Percentiles rank a stretch among this genome's conserved stretches.
Evolutionary conservation across 179 eudicot genomes (phyloP).

Genomic region (Sideroxylon spinosum): DNA sequence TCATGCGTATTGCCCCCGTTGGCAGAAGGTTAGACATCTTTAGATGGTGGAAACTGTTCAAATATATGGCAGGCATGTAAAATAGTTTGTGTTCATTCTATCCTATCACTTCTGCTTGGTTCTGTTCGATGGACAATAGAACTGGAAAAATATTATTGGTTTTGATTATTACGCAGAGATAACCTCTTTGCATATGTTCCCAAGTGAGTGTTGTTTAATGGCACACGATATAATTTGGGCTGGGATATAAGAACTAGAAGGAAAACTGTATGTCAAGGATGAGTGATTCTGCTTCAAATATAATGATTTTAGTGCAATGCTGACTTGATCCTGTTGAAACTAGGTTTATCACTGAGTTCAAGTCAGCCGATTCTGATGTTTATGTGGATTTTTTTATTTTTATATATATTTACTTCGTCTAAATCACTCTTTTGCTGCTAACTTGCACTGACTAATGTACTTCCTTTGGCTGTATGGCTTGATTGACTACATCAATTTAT

Average conservation of each 20-base stretch:
- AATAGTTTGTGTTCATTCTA: neutral
- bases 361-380: neutral
- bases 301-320: no score
- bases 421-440: no score
- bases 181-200: neutral
- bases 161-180: neutral
- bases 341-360: neutral
- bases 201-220: neutral
- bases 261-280: neutral
- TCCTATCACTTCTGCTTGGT: neutral
- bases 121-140: neutral
- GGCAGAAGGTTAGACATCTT: conserved; percentile 56
- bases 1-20: conserved; percentile 76
- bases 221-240: neutral
- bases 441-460: no score
- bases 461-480: no score
- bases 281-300: neutral
- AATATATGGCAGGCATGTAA: neutral
- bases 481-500: no score
- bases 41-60: neutral
- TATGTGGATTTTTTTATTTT: no score
- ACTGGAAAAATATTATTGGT: neutral
- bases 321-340: neutral
- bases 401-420: no score
- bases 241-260: neutral